Conservation (phyloP, 352 stramenopile species). For the Pythium aquatile region DNA sequence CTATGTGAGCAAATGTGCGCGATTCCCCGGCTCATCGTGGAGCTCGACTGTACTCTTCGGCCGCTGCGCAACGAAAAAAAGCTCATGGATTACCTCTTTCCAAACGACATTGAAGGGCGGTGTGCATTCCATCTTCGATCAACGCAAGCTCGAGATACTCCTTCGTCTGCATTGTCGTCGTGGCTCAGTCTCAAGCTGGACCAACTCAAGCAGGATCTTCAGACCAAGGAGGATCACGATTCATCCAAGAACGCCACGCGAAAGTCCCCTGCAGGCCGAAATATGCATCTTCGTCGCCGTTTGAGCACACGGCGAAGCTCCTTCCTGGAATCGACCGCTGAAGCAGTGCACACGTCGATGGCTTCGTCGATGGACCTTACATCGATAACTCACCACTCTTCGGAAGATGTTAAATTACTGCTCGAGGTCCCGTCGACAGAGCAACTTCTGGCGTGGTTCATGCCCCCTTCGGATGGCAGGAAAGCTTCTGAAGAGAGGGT, state of each 20-base stretch:
- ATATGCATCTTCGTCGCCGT: background rate
- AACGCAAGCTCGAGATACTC: background rate
- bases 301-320: background rate
- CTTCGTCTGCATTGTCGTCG: constrained; percentile 1
- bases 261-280: background rate
- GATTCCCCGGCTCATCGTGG: background rate
- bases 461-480: background rate
- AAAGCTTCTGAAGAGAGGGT: background rate
- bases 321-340: background rate
- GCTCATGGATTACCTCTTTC: background rate
- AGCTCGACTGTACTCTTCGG: background rate
- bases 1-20: background rate
- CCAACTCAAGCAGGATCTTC: background rate
- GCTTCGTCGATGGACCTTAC: background rate
- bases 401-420: background rate
- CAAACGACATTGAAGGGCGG: background rate
- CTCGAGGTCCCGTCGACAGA: background rate
- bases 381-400: background rate
- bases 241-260: background rate
- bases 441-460: background rate
- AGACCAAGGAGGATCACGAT: background rate
- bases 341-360: background rate
- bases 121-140: background rate
- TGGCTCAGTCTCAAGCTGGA: constrained; percentile 1
- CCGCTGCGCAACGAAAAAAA: background rate